A percentile compares a stretch with the other conserved stretches of the same genome.
phyloP scores from a whole-genome alignment of 2,329 filamentous ascomycete genomes.

The Hymenoscyphus salicellus region DNA sequence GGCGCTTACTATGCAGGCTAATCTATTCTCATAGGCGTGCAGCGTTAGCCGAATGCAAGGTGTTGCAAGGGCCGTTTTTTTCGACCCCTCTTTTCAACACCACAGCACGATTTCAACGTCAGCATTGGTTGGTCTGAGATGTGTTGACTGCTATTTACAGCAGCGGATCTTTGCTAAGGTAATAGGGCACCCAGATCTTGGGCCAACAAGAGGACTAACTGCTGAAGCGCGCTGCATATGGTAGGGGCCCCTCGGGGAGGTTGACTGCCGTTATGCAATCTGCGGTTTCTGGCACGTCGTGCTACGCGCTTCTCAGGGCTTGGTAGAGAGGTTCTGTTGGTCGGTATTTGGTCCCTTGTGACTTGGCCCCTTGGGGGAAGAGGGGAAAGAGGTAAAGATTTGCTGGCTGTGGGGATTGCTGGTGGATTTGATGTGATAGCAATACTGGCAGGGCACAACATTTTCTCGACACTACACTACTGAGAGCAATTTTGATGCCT shows the following conservation, averaged over 20 bases:
- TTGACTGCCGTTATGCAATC: neutral
- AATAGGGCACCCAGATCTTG: neutral
- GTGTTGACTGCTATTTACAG: neutral
- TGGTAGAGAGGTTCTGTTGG: neutral
- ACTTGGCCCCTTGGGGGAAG: neutral
- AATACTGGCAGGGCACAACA: neutral
- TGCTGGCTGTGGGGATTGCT: neutral
- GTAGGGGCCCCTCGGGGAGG: neutral
- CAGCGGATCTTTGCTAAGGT: neutral
- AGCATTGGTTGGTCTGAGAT: neutral
- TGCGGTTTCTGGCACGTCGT: constrained; percentile 14
- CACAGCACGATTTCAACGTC: neutral
- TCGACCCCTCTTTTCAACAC: neutral
- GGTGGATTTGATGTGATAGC: neutral
- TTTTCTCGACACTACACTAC: neutral
- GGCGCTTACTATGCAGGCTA: neutral
- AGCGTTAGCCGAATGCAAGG: neutral
- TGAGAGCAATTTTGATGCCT: neutral
- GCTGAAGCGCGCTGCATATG: neutral
- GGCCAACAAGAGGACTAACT: neutral
- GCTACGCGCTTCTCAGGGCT: constrained; percentile 3
- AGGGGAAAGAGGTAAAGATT: neutral
- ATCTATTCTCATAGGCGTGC: neutral
- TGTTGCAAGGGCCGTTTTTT: neutral
- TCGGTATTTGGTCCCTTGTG: neutral